phyloP scores from a whole-genome alignment of 2,329 filamentous ascomycete species.

The Exophiala sp. region DNA sequence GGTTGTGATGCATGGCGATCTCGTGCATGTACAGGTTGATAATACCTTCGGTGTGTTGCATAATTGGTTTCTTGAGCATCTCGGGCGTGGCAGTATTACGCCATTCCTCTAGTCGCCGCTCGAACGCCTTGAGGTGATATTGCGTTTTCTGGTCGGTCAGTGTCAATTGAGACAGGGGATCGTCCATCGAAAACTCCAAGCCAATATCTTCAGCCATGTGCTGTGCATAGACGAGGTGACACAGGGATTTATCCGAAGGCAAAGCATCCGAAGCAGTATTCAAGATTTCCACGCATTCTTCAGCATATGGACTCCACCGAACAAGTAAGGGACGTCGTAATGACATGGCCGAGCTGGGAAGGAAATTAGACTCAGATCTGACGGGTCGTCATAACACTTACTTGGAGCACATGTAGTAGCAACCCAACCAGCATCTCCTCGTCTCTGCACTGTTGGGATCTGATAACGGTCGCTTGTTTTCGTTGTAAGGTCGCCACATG shows the following conservation, averaged over 20 bases:
- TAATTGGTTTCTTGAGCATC: conserved; percentile 51
- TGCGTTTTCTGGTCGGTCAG: conserved; percentile 63
- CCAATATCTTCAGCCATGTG: conserved; percentile 67
- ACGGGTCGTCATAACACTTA: conserved; percentile 31
- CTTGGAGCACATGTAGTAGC: conserved; percentile 60
- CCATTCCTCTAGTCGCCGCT: conserved; percentile 62
- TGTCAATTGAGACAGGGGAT: conserved; percentile 51
- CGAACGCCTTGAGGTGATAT: conserved; percentile 62
- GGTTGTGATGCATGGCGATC: conserved; percentile 65
- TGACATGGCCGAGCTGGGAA: conserved; percentile 54
- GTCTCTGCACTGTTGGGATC: conserved; percentile 56
- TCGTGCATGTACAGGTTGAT: conserved; percentile 73
- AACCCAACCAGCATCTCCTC: conserved; percentile 57
- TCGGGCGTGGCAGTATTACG: conserved; percentile 52
- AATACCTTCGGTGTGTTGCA: conserved; percentile 62
- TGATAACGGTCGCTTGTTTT: conserved; percentile 35
- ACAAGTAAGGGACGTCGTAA: conserved; percentile 57
- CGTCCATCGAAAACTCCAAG: conserved; percentile 64
- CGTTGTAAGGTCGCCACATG: conserved; percentile 39
- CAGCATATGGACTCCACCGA: conserved; percentile 61
- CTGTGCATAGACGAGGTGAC: conserved; percentile 57
- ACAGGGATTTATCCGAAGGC: conserved; percentile 54
- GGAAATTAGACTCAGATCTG: conserved; percentile 3
- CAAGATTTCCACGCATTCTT: conserved; percentile 58
- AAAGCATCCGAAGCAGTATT: conserved; percentile 55